Evolutionary conservation across 2,329 filamentous ascomycete species (phyloP).

Genomic region (Monosporascus sp.): DNA sequence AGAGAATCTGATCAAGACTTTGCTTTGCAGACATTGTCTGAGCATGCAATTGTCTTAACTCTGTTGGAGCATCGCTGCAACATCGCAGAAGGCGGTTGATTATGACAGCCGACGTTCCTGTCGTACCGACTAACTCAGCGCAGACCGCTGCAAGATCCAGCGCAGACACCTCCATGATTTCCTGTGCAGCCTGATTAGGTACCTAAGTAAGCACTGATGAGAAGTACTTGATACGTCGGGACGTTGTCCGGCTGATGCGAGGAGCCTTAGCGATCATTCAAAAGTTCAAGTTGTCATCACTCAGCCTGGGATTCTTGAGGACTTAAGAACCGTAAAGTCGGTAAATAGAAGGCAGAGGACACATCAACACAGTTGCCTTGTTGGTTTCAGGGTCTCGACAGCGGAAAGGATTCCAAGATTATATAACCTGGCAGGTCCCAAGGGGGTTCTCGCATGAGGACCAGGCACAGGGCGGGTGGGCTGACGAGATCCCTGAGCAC

Average conservation of each 20-base stretch:
- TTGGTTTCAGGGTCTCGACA: too few species aligned
- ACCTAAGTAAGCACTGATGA: neutral
- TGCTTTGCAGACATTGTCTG: slow-evolving; percentile 2
- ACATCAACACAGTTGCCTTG: too few species aligned
- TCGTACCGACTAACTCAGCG: slow-evolving; percentile 3
- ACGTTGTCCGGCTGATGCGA: too few species aligned
- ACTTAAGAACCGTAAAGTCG: too few species aligned
- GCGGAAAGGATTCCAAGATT: too few species aligned
- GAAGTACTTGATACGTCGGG: too few species aligned
- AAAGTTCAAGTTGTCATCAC: too few species aligned
- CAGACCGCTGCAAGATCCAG: slow-evolving; percentile 4
- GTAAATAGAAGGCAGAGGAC: too few species aligned
- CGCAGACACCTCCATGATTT: neutral
- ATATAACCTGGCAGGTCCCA: too few species aligned
- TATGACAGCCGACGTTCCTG: slow-evolving; percentile 2
- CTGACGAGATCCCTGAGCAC: neutral
- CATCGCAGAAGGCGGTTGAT: slow-evolving; percentile 6
- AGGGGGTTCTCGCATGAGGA: neutral
- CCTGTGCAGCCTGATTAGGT: neutral
- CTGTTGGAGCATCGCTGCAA: slow-evolving; percentile 2
- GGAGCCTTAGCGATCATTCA: too few species aligned
- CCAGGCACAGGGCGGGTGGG: neutral
- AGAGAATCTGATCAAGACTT: slow-evolving; percentile 3
- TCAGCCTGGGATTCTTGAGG: too few species aligned
- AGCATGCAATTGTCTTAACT: slow-evolving; percentile 3